These are phyloP conservation scores for Balakata baccata DNA, from an alignment of 345 rosid species.

Conservation along the genomic window DNA sequence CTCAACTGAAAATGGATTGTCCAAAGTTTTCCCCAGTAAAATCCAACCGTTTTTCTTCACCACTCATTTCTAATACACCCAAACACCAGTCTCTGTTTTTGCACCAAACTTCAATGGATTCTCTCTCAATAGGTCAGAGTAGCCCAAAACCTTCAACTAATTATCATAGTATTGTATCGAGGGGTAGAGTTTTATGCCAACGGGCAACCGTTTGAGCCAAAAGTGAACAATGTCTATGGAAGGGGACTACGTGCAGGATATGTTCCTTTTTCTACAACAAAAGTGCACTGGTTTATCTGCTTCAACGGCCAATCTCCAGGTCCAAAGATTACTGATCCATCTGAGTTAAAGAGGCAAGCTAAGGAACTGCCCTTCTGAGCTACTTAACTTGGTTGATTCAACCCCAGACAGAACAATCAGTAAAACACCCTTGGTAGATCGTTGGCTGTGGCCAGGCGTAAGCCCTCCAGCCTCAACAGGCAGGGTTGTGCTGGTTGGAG, in stretches of 20 bases:
- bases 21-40: no score
- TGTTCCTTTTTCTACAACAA: constrained; percentile 72
- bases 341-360: constrained; percentile 58
- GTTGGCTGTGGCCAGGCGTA: constrained; percentile 79
- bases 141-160: no score
- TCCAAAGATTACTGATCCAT: constrained; percentile 66
- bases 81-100: no score
- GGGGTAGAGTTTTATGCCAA: constrained; percentile 64
- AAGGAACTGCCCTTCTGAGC: constrained; percentile 70
- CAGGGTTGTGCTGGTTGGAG: constrained; percentile 64
- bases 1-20: no score
- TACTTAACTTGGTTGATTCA: constrained; percentile 51
- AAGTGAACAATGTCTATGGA: constrained; percentile 70
- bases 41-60: no score
- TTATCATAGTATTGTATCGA: no score
- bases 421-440: constrained; percentile 71
- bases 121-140: no score
- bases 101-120: no score
- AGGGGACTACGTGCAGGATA: constrained; percentile 82
- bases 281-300: constrained; percentile 92
- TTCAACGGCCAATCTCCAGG: constrained; percentile 81
- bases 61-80: no score
- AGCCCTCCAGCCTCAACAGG: constrained; percentile 68
- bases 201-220: constrained; percentile 68
- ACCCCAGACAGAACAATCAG: constrained; percentile 71